Evolutionary conservation across 768 basidiomycete genomes (phyloP).

Genomic region (Strobilomyces echinocephalus): DNA sequence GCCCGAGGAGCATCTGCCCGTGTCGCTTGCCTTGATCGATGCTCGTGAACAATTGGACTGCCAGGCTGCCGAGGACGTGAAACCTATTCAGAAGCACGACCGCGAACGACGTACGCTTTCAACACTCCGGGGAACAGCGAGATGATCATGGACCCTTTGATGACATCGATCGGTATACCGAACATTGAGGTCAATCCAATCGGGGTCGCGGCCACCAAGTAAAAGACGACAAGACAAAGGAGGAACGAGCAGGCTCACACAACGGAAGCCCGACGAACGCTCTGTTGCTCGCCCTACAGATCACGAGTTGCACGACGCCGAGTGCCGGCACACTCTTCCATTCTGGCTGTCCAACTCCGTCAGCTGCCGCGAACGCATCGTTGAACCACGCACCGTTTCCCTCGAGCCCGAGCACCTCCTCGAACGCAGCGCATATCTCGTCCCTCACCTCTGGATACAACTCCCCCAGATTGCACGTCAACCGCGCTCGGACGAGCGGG

Average conservation of each 20-base stretch:
- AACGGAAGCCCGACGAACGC: not conserved
- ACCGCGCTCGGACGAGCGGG: constrained; percentile 18
- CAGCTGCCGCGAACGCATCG: not conserved
- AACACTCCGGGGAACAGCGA: not conserved
- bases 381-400: not conserved
- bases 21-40: not conserved
- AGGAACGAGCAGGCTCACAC: not conserved
- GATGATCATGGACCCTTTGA: not conserved
- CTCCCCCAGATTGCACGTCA: constrained; percentile 34
- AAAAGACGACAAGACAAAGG: not conserved
- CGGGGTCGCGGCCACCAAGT: not conserved
- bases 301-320: too few relatives aligned
- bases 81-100: not conserved
- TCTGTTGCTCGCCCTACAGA: not conserved
- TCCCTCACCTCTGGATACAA: not conserved
- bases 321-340: too few relatives aligned
- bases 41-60: not conserved
- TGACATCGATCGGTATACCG: not conserved
- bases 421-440: not conserved
- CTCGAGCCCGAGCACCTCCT: constrained; percentile 1
- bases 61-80: not conserved
- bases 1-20: too few relatives aligned
- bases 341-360: constrained; percentile 17
- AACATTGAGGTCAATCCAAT: not conserved
- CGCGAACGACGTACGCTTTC: not conserved